Evolutionary conservation across 2,329 filamentous ascomycete species (phyloP).

Genomic region (Biscogniauxia marginata): DNA sequence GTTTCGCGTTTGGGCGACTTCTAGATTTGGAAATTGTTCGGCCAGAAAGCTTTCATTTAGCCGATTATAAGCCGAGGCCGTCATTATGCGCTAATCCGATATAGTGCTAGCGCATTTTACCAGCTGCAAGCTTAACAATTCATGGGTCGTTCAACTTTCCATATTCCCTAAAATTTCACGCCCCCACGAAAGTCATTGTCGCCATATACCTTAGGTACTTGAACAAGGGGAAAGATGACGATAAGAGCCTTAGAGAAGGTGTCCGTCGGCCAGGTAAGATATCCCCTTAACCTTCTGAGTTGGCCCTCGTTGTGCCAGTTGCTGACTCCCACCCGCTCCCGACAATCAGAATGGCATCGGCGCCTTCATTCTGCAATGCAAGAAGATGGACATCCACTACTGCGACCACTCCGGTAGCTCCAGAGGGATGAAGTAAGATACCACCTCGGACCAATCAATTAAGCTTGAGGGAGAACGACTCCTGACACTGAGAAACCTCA

Average conservation of each 20-base stretch:
- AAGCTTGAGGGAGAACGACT: neutral
- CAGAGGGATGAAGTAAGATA: constrained; percentile 79
- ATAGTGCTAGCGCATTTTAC: neutral
- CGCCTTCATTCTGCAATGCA: constrained; percentile 96
- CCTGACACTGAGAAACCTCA: constrained; percentile 24
- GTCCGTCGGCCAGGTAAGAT: constrained; percentile 53
- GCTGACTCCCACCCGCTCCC: neutral
- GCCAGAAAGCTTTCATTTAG: constrained; percentile 7
- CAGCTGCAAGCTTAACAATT: neutral
- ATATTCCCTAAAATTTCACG: constrained; percentile 21
- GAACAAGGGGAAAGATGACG: constrained; percentile 50
- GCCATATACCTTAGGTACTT: too few relatives aligned
- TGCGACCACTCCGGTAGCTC: constrained; percentile 96
- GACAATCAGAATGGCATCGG: constrained; percentile 82
- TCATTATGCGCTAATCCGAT: neutral
- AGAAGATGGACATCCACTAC: constrained; percentile 92
- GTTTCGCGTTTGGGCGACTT: constrained; percentile 26
- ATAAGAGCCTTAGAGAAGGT: constrained; percentile 53
- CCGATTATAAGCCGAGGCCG: neutral
- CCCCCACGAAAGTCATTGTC: neutral
- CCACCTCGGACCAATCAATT: too few relatives aligned
- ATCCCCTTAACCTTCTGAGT: neutral
- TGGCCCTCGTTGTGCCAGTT: neutral
- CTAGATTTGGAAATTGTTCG: constrained; percentile 9
- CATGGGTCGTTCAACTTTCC: neutral